phyloP scores from a whole-genome alignment of 768 basidiomycete genomes.

The Amanita rubescens region DNA sequence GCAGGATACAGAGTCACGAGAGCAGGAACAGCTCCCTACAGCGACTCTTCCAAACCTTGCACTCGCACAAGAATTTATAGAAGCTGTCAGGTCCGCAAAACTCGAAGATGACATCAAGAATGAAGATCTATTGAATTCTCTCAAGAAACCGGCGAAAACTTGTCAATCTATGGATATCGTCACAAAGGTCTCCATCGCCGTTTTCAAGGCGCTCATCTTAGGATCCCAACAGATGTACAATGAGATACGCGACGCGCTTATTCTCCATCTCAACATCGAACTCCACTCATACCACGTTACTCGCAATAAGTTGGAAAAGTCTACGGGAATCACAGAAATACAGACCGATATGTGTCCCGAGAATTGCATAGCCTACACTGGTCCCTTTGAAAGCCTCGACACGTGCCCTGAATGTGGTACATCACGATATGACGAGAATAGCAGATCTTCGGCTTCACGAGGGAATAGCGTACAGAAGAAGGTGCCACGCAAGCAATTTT shows the following conservation, averaged over 20 bases:
- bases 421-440: background rate
- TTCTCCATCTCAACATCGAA: too few species aligned
- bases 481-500: background rate
- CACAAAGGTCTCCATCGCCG: background rate
- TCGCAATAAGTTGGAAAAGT: background rate
- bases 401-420: background rate
- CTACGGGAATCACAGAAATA: background rate
- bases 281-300: background rate
- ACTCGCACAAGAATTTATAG: too few species aligned
- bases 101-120: constrained; percentile 2
- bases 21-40: too few species aligned
- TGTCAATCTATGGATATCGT: background rate
- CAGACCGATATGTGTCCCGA: constrained; percentile 4
- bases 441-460: background rate
- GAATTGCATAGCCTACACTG: constrained; percentile 3
- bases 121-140: background rate
- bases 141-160: background rate
- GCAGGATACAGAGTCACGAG: too few species aligned
- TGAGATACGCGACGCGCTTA: background rate
- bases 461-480: background rate
- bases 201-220: background rate
- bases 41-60: too few species aligned
- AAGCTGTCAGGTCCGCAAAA: background rate
- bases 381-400: background rate
- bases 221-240: constrained; percentile 3